Evolutionary conservation across 495 filamentous ascomycete species (phyloP).

Genomic region (Hyaloscypha hepaticicola): DNA sequence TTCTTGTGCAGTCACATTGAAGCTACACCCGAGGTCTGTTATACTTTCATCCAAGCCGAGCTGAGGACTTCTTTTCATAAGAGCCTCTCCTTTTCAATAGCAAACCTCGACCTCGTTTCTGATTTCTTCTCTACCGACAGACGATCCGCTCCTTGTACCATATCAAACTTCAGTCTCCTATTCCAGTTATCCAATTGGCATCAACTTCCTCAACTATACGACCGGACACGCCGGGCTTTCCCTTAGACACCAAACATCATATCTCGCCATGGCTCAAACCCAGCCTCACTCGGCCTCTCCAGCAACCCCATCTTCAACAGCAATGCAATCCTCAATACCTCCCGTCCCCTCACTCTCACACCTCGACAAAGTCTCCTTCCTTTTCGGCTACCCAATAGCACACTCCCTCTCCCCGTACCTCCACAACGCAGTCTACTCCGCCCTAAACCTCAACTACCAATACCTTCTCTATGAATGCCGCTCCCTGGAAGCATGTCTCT

Average conservation of each 20-base stretch:
- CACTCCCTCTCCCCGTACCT: constrained; percentile 72
- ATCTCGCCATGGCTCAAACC: not conserved
- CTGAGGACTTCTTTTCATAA: not conserved
- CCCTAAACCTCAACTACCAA: constrained; percentile 57
- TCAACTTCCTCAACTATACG: not conserved
- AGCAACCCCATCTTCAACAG: too few relatives aligned
- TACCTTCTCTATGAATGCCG: constrained; percentile 57
- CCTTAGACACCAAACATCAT: not conserved
- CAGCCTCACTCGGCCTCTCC: constrained; percentile 30
- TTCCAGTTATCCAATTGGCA: not conserved
- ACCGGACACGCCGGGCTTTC: not conserved
- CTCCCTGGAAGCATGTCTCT: constrained; percentile 52
- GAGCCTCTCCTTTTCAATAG: not conserved
- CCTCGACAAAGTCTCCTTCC: constrained; percentile 49
- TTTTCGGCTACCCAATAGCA: constrained; percentile 53
- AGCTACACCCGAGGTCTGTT: constrained; percentile 10
- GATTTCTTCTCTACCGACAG: not conserved
- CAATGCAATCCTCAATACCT: constrained; percentile 37
- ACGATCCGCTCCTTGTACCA: not conserved
- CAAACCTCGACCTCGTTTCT: not conserved
- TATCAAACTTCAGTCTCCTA: not conserved
- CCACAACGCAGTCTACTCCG: constrained; percentile 62
- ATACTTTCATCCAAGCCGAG: constrained; percentile 14
- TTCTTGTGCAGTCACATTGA: constrained; percentile 3
- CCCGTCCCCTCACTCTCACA: constrained; percentile 30